Base-by-base conservation (phyloP, 768 basidiomycete species). In the Tylopilus felleus region DNA sequence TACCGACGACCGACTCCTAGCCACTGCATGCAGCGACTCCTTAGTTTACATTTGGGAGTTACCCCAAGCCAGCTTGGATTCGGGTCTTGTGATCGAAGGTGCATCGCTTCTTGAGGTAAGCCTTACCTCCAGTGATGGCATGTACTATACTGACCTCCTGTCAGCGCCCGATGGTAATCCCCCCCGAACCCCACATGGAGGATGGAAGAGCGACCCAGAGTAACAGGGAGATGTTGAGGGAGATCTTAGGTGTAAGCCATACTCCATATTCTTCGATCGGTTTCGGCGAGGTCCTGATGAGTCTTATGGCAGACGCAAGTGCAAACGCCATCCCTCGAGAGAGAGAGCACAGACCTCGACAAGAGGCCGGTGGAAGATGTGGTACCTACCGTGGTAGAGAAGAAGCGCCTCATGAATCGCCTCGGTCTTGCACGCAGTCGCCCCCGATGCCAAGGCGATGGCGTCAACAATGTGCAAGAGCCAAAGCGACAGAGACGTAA, bases 21-120 rank as follows among this genome's bases (percentile, higher is more conserved):
- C 70, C 19, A 71, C 69, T 8, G 67, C 65, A 22, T 69, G 70
- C 41, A 67, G 61, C 42, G 67, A 69, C 45, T 61, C 68, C 39
- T 31, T 47, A 14, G 33, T 72, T 39, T 68, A 70, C 46, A 41
- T 70, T 19, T 70, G 71, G 69, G 71, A 70, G 47, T 13, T 60
- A 23, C 65, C 65, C 10, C 64, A 66, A 46, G 52, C 66, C 19
- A 66, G 64, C 53, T 41, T 66, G 59, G 65, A 66, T 47, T 68
- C 66, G 47, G 65, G 65, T 44, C 57, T 68, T 9, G 65, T 41
- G 52, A 68, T 66, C 40, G 65, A 66, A 33, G 63, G 60, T 29
- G 52, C 44, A 49, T 66, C 64, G 31, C 42, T 66, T 5, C 65
- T 66, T 21, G 58, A 66, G 61, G 65, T 66, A 38, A 53, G 66